Evolutionary conservation across 176 grass and related monocot species (phyloP), one percentile per base, ranked within the genome.

Genomic region (Triticum turgidum): DNA sequence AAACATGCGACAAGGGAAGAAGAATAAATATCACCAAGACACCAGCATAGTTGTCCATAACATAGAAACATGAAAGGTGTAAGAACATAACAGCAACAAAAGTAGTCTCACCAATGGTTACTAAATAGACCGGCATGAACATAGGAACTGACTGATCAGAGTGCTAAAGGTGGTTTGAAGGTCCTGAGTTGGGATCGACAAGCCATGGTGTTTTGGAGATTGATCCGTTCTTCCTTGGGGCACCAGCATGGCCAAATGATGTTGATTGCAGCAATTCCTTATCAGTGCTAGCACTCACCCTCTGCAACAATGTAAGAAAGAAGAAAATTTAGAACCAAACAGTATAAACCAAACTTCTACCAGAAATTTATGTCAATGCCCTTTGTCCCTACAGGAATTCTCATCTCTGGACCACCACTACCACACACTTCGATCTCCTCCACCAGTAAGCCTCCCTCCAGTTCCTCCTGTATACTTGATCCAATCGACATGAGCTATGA

Each of bases 251-350:
- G 10, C 17, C 73, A 83, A 86, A 78, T n/a, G 75, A 81, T 54
- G 87, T 84, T 41, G 80, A 84, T 89, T 86, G 91, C 38, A 84
- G 10, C 45, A 89, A 44, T 84, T 52, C 84, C 80, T 89, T 89
- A 63, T 87, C 80, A 14, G 75, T 51, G 20, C 62, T 87, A 42
- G 76, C 58, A 76, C 62, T 51, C 41, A 65, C 62, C 84, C 87
- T 87, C 91, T 92, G 87, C 68, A 92, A 58, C 21, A 22, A 75
- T 22, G 13, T 58, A 45, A 68, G 85, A 80, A 49, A 41, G 51
- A 68, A 76, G 44, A 20, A 27, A 41, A 17, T 75, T 69, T 83
- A 83, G 63, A 80, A 77, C 27, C 76, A 76, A 67, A 35, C 42
- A 17, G 77, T 42, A 76, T 20, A n/a, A 39, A 67, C 27, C 11